Base-by-base conservation (phyloP, 163 green algal species). In the Chlamydomonas reinhardtii region DNA sequence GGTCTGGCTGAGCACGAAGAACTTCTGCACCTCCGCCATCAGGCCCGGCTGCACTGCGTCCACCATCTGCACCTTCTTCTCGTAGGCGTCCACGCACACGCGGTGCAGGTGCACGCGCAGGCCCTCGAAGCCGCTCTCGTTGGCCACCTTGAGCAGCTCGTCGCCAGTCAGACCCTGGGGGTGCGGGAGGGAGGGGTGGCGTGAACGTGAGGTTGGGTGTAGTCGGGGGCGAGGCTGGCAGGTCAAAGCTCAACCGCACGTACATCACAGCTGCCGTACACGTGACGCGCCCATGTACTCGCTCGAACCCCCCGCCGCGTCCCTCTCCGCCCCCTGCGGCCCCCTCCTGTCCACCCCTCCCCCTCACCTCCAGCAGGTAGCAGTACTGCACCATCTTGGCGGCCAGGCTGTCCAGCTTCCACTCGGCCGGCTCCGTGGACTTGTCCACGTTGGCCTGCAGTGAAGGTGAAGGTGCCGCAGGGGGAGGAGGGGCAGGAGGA, bases 341-440 rank as follows among this genome's bases (percentile, higher is more conserved):
- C 22, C 25, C 31, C 48, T 19, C 32, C 72, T 0, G 29, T 61
- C 16, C 27, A 37, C 37, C 70, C 68, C 9, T 6, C 70, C 0
- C n/a, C 25, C 98, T 62, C 69, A 96, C 95, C 81, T 94, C 89
- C 88, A 99, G 88, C 76, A 98, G 76, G 70, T 92, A 93, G 92
- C 97, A 99, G 92, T 98, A 99, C 93, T 99, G 96, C 77, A 92
- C 89, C 92, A 99, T 94, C 92, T 99, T 98, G 71, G 74, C 89
- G 14, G 93, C 95, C 37, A 99, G 92, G 16, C 89, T 82, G 56
- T 98, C 96, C 61, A 99, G 87, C 25, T 90, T 83, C 97, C 97
- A 99, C 85, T 98, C 91, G 27, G 95, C 81, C 22, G 91, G 77
- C 4, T 95, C 92, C n/a, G 93, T 66, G 17, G 88, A 81, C 2